These are phyloP conservation scores for Uromyces viciae-fabae DNA, from an alignment of 1,284 basidiomycete genomes.

Conservation along the genomic window DNA sequence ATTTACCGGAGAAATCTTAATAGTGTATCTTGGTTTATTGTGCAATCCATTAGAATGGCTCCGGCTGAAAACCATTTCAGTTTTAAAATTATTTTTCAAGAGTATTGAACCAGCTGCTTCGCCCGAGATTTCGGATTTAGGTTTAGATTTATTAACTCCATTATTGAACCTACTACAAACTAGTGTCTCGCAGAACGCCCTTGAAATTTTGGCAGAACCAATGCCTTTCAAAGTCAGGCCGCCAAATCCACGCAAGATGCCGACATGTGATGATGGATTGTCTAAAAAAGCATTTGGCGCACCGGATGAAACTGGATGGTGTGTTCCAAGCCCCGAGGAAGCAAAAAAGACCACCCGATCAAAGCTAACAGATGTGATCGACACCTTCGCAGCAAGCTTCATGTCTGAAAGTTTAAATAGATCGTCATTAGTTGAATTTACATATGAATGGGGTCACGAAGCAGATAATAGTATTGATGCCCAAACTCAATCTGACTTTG, in stretches of 20 bases:
- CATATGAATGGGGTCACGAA: constrained; percentile 34
- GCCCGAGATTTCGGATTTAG: constrained; percentile 31
- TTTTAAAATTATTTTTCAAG: constrained; percentile 35
- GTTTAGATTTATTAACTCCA: constrained; percentile 35
- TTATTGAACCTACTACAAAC: constrained; percentile 37
- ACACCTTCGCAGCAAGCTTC: constrained; percentile 68
- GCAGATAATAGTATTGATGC: constrained; percentile 27
- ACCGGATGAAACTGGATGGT: constrained; percentile 79
- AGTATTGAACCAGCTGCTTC: constrained; percentile 20
- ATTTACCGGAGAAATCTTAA: constrained; percentile 8
- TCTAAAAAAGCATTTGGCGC: constrained; percentile 68
- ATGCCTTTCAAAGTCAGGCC: constrained; percentile 18
- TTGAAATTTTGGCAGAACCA: constrained; percentile 41
- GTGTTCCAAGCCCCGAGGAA: constrained; percentile 66
- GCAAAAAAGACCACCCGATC: constrained; percentile 66
- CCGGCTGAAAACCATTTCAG: constrained; percentile 16
- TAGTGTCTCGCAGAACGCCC: constrained; percentile 16
- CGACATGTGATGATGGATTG: background rate
- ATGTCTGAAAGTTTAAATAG: constrained; percentile 57
- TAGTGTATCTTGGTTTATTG: constrained; percentile 40
- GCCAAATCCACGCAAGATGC: background rate
- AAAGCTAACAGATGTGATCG: constrained; percentile 77
- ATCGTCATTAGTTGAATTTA: constrained; percentile 54
- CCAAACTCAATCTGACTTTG: constrained; percentile 55
- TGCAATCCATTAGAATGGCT: constrained; percentile 42